These are phyloP conservation scores for Escallonia herrerae DNA, from an alignment of 129 eudicot species.

Conservation along the genomic window DNA sequence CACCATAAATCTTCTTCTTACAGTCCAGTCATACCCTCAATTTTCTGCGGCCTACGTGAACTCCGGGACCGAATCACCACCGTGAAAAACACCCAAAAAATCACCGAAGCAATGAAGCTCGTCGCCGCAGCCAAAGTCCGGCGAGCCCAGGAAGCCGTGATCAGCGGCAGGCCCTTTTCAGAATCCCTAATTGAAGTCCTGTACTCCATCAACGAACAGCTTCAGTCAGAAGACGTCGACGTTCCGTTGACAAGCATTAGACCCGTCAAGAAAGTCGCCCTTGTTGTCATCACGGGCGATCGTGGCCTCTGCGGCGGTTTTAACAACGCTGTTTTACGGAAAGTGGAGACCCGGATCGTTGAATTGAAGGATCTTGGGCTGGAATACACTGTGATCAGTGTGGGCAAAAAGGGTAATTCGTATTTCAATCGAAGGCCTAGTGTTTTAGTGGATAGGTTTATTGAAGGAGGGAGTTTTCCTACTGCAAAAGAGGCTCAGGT, in stretches of 20 bases:
- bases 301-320: conserved; percentile 88
- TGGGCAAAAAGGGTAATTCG: conserved; percentile 76
- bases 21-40: conserved; percentile 4
- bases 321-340: conserved; percentile 47
- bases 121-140: conserved; percentile 88
- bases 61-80: conserved; percentile 55
- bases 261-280: conserved; percentile 69
- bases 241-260: conserved; percentile 51
- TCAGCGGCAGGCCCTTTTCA: conserved; percentile 62
- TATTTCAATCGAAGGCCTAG: conserved; percentile 36
- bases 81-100: conserved; percentile 65
- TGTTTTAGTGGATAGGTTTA: conserved; percentile 47
- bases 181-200: conserved; percentile 62
- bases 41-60: conserved; percentile 49
- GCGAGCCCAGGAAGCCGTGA: conserved; percentile 78
- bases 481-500: conserved; percentile 72
- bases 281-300: conserved; percentile 69
- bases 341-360: conserved; percentile 47
- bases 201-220: conserved; percentile 62
- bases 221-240: conserved; percentile 59
- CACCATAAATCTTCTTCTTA: neutral
- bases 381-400: conserved; percentile 55
- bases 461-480: conserved; percentile 55
- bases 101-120: conserved; percentile 92
- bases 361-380: conserved; percentile 59